A percentile compares a stretch with the other conserved stretches of the same genome.
These are phyloP conservation scores for Podila clonocystis DNA, from an alignment of 192 early-diverging fungal species.

Conservation along the genomic window DNA sequence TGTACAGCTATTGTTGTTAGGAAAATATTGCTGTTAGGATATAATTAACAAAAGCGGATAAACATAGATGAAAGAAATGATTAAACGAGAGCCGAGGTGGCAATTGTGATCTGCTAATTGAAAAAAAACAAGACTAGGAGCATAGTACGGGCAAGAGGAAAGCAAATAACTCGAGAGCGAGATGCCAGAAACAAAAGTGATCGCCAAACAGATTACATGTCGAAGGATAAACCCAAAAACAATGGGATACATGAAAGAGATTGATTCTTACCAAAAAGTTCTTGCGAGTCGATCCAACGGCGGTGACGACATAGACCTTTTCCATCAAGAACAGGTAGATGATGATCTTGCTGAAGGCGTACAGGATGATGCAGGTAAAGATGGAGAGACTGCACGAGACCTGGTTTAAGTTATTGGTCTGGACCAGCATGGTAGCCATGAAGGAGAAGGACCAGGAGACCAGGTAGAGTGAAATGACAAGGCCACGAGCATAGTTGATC, in stretches of 20 bases:
- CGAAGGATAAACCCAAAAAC: too few species aligned
- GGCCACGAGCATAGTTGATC: constrained; percentile 45
- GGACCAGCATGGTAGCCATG: constrained; percentile 21
- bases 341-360: constrained; percentile 38
- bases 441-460: constrained; percentile 49
- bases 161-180: too few species aligned
- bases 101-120: too few species aligned
- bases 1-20: background rate
- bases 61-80: background rate
- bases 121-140: too few species aligned
- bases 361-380: constrained; percentile 32
- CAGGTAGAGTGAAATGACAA: constrained; percentile 41
- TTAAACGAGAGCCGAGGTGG: too few species aligned
- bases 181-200: too few species aligned
- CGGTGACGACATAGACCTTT: constrained; percentile 19
- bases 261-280: constrained; percentile 13
- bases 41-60: background rate
- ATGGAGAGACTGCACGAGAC: background rate
- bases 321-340: constrained; percentile 54
- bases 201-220: too few species aligned
- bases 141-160: too few species aligned
- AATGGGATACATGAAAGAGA: background rate
- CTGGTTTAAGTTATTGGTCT: background rate
- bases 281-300: constrained; percentile 6
- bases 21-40: too few species aligned